Evolutionary conservation across 768 basidiomycete species (phyloP).

Genomic region (Gelatoporia subvermispora): DNA sequence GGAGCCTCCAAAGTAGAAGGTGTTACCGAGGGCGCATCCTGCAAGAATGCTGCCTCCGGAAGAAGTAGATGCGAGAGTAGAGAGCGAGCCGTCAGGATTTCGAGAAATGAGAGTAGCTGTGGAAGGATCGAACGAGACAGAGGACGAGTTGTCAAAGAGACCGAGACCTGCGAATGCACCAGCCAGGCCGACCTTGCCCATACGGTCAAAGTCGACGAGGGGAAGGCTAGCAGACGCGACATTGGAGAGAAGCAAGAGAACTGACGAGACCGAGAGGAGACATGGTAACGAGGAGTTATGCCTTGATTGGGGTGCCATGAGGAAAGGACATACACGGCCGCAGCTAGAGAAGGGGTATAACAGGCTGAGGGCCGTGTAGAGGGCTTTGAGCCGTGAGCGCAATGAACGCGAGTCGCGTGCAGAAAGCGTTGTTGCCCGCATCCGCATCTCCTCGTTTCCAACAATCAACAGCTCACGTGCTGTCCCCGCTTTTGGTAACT

Average conservation of each 20-base stretch:
- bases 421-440: no score
- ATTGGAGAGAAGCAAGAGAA: constrained; percentile 25
- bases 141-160: constrained; percentile 55
- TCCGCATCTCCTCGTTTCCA: no score
- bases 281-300: neutral
- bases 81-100: constrained; percentile 58
- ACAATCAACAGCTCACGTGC: no score
- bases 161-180: constrained; percentile 88
- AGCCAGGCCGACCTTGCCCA: constrained; percentile 87
- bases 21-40: constrained; percentile 63
- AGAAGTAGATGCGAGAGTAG: constrained; percentile 72
- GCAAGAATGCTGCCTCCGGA: constrained; percentile 71
- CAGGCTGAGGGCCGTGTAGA: neutral
- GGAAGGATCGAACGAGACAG: constrained; percentile 61
- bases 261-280: neutral
- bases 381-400: no score
- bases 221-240: constrained; percentile 25
- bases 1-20: constrained; percentile 77
- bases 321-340: neutral
- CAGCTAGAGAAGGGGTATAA: constrained; percentile 2
- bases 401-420: no score
- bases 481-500: no score
- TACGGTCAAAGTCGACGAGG: constrained; percentile 33
- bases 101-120: constrained; percentile 70
- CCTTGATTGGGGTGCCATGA: neutral